Conservation (phyloP, 495 filamentous ascomycete species). For the Friedmanniomyces simplex region DNA sequence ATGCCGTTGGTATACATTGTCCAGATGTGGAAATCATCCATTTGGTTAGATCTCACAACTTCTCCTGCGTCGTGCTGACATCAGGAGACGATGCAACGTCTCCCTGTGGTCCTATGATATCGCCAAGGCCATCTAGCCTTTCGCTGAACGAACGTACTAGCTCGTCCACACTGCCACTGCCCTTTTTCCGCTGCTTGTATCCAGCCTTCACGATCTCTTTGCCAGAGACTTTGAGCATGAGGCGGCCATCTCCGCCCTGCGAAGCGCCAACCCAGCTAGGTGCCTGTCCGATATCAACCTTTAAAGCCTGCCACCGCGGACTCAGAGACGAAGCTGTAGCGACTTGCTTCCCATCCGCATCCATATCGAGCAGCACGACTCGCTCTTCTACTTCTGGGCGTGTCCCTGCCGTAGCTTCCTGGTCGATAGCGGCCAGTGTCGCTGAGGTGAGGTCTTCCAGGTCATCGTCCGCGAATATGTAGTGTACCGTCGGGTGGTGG, state of each 20-base stretch:
- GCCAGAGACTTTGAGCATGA: slow-evolving; percentile 28
- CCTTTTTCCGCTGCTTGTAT: background rate
- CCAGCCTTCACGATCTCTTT: slow-evolving; percentile 14
- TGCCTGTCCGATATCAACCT: slow-evolving; percentile 20
- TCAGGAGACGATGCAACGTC: background rate
- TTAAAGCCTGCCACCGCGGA: slow-evolving; percentile 30
- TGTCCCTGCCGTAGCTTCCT: background rate
- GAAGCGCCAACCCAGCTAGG: slow-evolving; percentile 28
- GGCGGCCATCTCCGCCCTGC: slow-evolving; percentile 4
- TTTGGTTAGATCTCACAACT: background rate
- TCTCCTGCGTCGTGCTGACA: background rate
- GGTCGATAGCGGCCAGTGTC: slow-evolving; percentile 23
- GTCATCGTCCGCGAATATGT: slow-evolving; percentile 52
- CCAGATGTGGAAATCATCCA: too few relatives aligned
- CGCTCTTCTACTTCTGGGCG: slow-evolving; percentile 22
- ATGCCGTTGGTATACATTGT: background rate
- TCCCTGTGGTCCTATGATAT: background rate
- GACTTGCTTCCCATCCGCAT: slow-evolving; percentile 26
- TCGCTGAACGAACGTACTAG: background rate
- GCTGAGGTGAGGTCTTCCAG: slow-evolving; percentile 28
- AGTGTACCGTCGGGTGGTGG: slow-evolving; percentile 75
- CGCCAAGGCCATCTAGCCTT: background rate
- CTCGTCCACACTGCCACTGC: background rate
- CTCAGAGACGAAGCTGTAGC: slow-evolving; percentile 25
- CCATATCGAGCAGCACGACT: slow-evolving; percentile 30